Evolutionary conservation across 768 basidiomycete genomes (phyloP).

Genomic region (Mycena polygramma): DNA sequence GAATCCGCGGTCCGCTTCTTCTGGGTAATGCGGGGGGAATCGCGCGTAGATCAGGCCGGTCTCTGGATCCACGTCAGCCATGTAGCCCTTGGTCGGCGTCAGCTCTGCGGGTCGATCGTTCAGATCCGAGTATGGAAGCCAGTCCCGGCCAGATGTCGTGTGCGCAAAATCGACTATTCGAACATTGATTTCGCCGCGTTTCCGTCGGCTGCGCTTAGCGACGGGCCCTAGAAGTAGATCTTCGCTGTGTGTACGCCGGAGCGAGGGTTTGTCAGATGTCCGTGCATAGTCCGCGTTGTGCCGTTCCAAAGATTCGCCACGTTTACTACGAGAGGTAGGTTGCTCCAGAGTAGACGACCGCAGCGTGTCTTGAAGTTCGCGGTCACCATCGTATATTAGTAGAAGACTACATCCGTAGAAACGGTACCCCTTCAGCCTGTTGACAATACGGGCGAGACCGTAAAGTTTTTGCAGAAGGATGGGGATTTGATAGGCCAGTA

Average conservation of each 20-base stretch:
- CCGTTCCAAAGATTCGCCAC: conserved; percentile 84
- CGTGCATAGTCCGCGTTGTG: conserved; percentile 54
- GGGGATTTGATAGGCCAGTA: conserved; percentile 94
- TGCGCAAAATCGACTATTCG: conserved; percentile 99
- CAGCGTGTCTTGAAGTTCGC: conserved; percentile 85
- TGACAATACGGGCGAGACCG: conserved; percentile 91
- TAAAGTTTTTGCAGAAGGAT: conserved; percentile 91
- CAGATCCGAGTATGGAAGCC: conserved; percentile 73
- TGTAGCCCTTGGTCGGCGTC: conserved; percentile 79
- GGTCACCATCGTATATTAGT: conserved; percentile 97
- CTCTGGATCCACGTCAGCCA: conserved; percentile 83
- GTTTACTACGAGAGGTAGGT: conserved; percentile 76
- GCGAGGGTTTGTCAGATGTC: conserved; percentile 57
- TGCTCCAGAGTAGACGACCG: conserved; percentile 72
- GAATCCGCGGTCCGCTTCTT: conserved; percentile 94
- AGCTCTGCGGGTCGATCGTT: conserved; percentile 61
- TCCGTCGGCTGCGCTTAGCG: conserved; percentile 76
- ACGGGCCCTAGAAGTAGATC: conserved; percentile 79
- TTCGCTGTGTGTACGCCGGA: conserved; percentile 86
- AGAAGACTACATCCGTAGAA: conserved; percentile 98
- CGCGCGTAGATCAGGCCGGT: conserved; percentile 90
- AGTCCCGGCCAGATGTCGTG: conserved; percentile 96
- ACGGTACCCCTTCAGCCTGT: conserved; percentile 92
- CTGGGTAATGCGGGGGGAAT: conserved; percentile 93
- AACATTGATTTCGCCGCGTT: conserved; percentile 93